These are phyloP conservation scores for Bauhinia variegata DNA, from an alignment of 306 rosid genomes.

Conservation along the genomic window DNA sequence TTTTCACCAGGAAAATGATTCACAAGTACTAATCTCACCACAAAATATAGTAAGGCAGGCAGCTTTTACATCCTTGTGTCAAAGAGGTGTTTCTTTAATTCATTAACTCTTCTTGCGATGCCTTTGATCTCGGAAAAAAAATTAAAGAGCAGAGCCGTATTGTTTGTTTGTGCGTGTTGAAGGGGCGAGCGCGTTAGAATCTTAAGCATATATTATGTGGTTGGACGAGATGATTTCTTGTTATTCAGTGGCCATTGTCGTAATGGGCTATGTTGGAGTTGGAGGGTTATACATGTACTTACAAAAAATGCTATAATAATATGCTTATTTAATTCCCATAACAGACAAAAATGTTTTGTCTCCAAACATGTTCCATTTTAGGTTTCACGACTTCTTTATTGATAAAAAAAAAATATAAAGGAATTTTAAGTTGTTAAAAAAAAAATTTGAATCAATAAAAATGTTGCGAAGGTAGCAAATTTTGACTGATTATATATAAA, in stretches of 20 bases:
- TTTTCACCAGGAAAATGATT: constrained; percentile 40
- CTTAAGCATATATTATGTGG: background rate
- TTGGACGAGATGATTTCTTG: constrained; percentile 27
- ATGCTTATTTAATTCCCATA: background rate
- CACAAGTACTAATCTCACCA: constrained; percentile 12
- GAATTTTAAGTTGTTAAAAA: too few species aligned
- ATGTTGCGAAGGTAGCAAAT: too few species aligned
- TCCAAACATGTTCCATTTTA: too few species aligned
- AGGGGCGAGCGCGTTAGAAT: constrained; percentile 34
- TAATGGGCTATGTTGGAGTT: constrained; percentile 5
- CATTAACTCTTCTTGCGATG: background rate
- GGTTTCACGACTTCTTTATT: too few species aligned
- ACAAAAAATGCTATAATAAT: background rate
- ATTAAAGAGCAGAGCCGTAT: too few species aligned
- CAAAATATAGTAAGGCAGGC: constrained; percentile 28
- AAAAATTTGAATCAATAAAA: too few species aligned
- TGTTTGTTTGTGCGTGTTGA: constrained; percentile 18
- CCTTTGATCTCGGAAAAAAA: constrained; percentile 36
- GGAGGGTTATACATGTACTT: background rate
- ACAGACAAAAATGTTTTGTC: too few species aligned
- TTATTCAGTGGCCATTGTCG: constrained; percentile 23
- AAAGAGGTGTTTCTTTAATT: constrained; percentile 16
- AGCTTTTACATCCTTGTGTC: constrained; percentile 35
- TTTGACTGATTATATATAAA: too few species aligned
- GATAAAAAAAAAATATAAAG: too few species aligned